Percentiles rank a stretch among this genome's conserved stretches.
These are phyloP conservation scores for Microdochium nivale DNA, from an alignment of 2,329 filamentous ascomycete genomes.

Conservation along the genomic window DNA sequence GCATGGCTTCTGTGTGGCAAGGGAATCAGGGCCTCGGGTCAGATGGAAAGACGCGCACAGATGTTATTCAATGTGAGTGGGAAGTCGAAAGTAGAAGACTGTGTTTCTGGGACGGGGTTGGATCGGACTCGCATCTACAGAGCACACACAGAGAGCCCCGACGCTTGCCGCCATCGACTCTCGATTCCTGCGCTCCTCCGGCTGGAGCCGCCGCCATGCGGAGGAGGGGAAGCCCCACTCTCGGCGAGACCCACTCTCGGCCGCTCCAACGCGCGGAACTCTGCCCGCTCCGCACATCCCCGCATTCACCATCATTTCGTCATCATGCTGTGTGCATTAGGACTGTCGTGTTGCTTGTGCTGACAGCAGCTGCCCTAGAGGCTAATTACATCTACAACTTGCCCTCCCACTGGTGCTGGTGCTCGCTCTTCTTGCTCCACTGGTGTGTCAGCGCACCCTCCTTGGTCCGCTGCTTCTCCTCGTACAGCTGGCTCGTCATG, in stretches of 20 bases:
- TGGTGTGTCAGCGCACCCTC: slow-evolving; percentile 13
- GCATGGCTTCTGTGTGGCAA: slow-evolving; percentile 15
- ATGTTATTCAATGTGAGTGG: no score
- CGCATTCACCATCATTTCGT: background rate
- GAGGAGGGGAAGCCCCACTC: background rate
- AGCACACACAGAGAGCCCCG: no score
- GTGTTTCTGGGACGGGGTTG: no score
- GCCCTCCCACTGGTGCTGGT: background rate
- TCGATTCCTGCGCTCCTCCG: background rate
- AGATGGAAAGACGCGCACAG: background rate
- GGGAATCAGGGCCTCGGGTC: background rate
- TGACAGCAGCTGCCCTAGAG: no score
- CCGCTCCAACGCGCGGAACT: background rate
- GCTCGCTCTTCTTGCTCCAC: slow-evolving; percentile 9
- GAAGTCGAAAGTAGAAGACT: no score
- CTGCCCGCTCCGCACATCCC: background rate
- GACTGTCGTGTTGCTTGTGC: no score
- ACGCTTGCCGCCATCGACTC: no score
- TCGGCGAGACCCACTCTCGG: background rate
- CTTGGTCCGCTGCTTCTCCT: slow-evolving; percentile 38
- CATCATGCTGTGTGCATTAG: no score
- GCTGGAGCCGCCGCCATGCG: background rate
- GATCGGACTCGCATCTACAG: no score
- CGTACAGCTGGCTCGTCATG: slow-evolving; percentile 49
- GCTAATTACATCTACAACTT: background rate